Percentiles rank a stretch among this genome's conserved stretches.
phyloP scores from a whole-genome alignment of 2,329 filamentous ascomycete species.

The Knoxdaviesia proteae region DNA sequence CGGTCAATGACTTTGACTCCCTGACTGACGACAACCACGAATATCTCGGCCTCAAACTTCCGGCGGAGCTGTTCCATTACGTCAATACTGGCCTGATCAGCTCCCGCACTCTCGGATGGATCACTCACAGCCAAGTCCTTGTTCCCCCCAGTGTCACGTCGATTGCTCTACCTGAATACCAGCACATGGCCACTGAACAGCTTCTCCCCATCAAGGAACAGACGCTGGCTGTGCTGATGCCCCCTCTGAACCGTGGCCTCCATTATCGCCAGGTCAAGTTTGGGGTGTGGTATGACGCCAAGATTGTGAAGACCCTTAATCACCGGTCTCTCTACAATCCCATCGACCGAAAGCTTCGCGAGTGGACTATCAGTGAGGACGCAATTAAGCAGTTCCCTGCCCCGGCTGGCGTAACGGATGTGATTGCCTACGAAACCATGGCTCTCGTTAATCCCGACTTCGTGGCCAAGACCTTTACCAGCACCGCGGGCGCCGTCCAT shows the following conservation, averaged over 20 bases:
- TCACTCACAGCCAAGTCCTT: conserved; percentile 59
- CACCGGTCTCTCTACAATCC: conserved; percentile 20
- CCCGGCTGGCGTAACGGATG: conserved; percentile 15
- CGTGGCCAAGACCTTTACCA: conserved; percentile 42
- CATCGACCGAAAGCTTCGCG: conserved; percentile 7
- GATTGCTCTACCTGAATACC: conserved; percentile 61
- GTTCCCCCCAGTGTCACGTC: conserved; percentile 75
- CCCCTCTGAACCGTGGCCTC: conserved; percentile 65
- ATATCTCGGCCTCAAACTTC: conserved; percentile 75
- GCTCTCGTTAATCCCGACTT: conserved; percentile 52
- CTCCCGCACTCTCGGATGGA: conserved; percentile 58
- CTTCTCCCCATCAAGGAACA: conserved; percentile 57
- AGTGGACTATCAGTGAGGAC: conserved; percentile 55
- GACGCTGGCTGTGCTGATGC: conserved; percentile 57
- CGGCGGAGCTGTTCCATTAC: conserved; percentile 80
- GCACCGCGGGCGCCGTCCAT: conserved; percentile 33
- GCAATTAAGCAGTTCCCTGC: conserved; percentile 24
- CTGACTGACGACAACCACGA: conserved; percentile 71
- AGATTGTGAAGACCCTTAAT: conserved; percentile 16
- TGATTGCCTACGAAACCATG: conserved; percentile 38
- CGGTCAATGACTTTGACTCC: conserved; percentile 49
- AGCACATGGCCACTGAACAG: conserved; percentile 52
- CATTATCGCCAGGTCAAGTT: conserved; percentile 59
- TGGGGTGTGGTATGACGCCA: conserved; percentile 65
- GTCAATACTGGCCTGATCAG: conserved; percentile 66